These are phyloP conservation scores for Aspergillus nidulans DNA, from an alignment of 495 filamentous ascomycete species.

Conservation along the genomic window DNA sequence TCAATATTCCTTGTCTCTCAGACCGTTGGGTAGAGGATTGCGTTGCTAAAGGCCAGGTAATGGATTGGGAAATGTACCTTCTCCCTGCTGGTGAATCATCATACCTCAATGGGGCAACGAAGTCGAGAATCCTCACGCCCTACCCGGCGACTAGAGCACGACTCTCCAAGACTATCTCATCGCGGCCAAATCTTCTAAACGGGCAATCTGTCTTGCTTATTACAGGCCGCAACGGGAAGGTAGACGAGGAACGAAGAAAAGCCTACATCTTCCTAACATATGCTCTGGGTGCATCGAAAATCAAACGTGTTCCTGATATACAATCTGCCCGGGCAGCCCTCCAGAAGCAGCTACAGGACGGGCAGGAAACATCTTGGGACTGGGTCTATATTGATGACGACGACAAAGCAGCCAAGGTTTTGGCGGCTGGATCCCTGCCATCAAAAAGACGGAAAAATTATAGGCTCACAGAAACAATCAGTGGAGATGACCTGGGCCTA, in stretches of 20 bases:
- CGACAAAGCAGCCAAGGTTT: conserved; percentile 41
- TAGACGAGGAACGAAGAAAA: conserved; percentile 53
- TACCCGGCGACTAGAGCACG: conserved; percentile 55
- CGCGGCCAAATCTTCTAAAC: conserved; percentile 57
- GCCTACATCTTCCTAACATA: conserved; percentile 70
- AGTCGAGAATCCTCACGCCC: conserved; percentile 61
- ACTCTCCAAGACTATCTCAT: conserved; percentile 51
- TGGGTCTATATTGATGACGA: conserved; percentile 75
- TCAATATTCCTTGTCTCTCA: conserved; percentile 81
- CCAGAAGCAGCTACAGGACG: conserved; percentile 35
- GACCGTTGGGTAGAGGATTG: conserved; percentile 78
- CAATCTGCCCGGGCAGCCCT: conserved; percentile 55
- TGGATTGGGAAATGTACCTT: conserved; percentile 79
- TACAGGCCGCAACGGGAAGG: conserved; percentile 59
- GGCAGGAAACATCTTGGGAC: conserved; percentile 53
- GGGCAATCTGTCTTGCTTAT: conserved; percentile 71
- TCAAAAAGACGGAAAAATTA: conserved; percentile 50
- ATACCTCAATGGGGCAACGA: conserved; percentile 71
- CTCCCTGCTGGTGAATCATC: conserved; percentile 78
- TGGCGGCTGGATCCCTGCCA: conserved; percentile 30
- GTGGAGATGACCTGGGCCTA: conserved; percentile 21
- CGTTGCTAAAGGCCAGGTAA: conserved; percentile 48
- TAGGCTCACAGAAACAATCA: conserved; percentile 44
- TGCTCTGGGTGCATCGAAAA: conserved; percentile 65
- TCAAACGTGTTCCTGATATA: conserved; percentile 61